Conservation (phyloP, 2,329 filamentous ascomycete genomes). For the Thermothelomyces thermophilus region DNA sequence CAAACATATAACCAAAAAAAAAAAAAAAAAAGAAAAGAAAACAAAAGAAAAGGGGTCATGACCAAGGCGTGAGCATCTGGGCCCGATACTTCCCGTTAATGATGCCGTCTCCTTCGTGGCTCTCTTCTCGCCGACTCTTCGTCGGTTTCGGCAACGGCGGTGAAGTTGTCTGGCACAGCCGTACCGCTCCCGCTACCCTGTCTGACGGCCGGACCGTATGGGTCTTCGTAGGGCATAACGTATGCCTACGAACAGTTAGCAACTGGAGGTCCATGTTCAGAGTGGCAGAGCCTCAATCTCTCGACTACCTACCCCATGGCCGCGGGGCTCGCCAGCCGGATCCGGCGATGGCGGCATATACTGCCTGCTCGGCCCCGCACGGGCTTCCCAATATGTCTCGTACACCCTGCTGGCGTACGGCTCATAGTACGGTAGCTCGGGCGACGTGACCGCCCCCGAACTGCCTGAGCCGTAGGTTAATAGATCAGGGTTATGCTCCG, state of each 20-base stretch:
- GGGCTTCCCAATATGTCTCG: background rate
- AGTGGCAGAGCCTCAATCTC: too few relatives aligned
- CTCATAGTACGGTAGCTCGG: slow-evolving; percentile 19
- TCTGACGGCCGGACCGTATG: slow-evolving; percentile 12
- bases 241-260: slow-evolving; percentile 6
- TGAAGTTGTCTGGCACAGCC: slow-evolving; percentile 15
- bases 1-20: too few relatives aligned
- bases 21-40: background rate
- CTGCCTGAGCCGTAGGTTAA: slow-evolving; percentile 6
- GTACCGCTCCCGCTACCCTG: slow-evolving; percentile 14
- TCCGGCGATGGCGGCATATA: slow-evolving; percentile 7
- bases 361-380: slow-evolving; percentile 8
- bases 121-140: slow-evolving; percentile 1
- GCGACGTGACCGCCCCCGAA: background rate
- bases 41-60: background rate
- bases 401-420: slow-evolving; percentile 10
- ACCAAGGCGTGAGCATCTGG: background rate
- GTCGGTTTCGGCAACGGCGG: slow-evolving; percentile 5
- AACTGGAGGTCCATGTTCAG: background rate
- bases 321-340: background rate
- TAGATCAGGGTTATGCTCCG: slow-evolving; percentile 5
- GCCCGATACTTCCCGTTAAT: slow-evolving; percentile 13
- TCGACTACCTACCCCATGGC: slow-evolving; percentile 12
- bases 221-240: slow-evolving; percentile 11
- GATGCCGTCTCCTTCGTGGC: slow-evolving; percentile 1